These are phyloP conservation scores for Tuber calosporum DNA, from an alignment of 495 filamentous ascomycete species.

Conservation along the genomic window DNA sequence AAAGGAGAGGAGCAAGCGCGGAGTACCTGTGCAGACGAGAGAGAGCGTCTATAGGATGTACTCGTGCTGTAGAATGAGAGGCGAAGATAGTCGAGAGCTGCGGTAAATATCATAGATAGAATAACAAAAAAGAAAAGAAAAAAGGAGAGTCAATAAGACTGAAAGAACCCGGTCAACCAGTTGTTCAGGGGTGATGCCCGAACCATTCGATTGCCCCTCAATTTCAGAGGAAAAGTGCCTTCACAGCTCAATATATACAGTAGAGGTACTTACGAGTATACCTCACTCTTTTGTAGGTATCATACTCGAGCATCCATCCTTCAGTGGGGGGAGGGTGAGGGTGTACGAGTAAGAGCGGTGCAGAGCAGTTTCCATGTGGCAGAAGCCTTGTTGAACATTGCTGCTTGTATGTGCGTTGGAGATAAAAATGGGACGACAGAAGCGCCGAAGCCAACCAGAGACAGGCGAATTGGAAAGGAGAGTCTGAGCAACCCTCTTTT, in stretches of 20 bases:
- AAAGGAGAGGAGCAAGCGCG: conserved; percentile 2
- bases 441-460: not conserved
- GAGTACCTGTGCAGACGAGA: not conserved
- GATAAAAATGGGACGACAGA: conserved; percentile 3
- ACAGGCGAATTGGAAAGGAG: conserved; percentile 1
- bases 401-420: not conserved
- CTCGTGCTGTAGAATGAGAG: not conserved
- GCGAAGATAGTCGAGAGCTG: not conserved
- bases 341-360: not conserved
- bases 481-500: not conserved
- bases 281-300: not conserved
- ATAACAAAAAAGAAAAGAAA: not conserved
- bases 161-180: not conserved
- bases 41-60: not conserved
- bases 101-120: not conserved
- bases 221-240: not conserved
- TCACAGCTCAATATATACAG: conserved; percentile 1
- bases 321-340: not conserved
- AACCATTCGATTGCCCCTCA: not conserved
- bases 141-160: not conserved
- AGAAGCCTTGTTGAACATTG: not conserved
- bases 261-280: not conserved
- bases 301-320: no score
- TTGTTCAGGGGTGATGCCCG: not conserved
- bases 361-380: not conserved